Evolutionary conservation across 1,284 basidiomycete genomes (phyloP).

Genomic region (Pisolithus thermaeus): DNA sequence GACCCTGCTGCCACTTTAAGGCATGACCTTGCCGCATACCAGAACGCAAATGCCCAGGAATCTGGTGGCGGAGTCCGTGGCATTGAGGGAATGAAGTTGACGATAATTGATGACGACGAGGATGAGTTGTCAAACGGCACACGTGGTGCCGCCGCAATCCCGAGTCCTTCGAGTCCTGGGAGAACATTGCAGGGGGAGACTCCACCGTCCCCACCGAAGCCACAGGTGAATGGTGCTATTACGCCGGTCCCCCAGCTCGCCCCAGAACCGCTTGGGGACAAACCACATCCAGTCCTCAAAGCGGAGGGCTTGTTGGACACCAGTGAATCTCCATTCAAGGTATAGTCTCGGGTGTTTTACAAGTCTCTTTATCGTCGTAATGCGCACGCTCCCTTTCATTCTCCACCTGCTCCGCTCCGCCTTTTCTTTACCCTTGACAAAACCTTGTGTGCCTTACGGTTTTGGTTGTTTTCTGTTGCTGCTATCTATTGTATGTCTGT

Average conservation of each 20-base stretch:
- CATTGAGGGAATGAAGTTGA: constrained; percentile 17
- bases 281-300: constrained; percentile 48
- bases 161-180: constrained; percentile 8
- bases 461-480: constrained; percentile 14
- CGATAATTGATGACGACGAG: constrained; percentile 25
- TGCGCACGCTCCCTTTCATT: not conserved
- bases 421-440: constrained; percentile 6
- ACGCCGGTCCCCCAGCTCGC: constrained; percentile 46
- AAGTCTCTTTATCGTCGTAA: not conserved
- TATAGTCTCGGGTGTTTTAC: constrained; percentile 20
- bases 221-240: constrained; percentile 40
- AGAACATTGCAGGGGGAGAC: constrained; percentile 37
- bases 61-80: constrained; percentile 24
- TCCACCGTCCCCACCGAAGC: constrained; percentile 37
- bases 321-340: constrained; percentile 64
- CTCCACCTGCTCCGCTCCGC: constrained; percentile 7
- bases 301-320: constrained; percentile 70
- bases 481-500: constrained; percentile 29
- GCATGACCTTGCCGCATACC: constrained; percentile 57
- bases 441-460: constrained; percentile 8
- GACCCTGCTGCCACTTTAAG: constrained; percentile 53
- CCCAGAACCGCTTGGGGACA: constrained; percentile 55
- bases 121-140: constrained; percentile 12
- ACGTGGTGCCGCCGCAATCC: not conserved
- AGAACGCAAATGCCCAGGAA: constrained; percentile 30